Base-by-base conservation (phyloP, 441 rosid genomes). In the Raphanus hybrid region DNA sequence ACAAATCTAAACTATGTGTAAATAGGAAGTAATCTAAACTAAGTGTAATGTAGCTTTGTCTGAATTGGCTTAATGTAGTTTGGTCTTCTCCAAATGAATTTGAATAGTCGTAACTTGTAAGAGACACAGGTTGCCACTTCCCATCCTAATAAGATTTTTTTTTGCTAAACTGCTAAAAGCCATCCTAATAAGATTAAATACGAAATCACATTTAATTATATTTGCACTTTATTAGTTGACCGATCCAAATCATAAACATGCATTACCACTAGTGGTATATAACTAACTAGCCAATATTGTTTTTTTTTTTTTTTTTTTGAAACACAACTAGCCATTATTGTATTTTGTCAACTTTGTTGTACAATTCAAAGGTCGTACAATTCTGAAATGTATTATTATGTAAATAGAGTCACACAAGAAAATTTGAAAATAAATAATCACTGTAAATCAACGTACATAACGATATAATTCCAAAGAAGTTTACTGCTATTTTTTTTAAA, bases 91-190 rank as follows among this genome's bases (percentile, higher is more conserved):
- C 34, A 29, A 29, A 4, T 29, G 70, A 52, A 27, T 63, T 0
- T 63, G 71, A 39, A 1, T 52, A 55, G 78, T 73, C 75, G 82
- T 79, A 5, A 29, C 26, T 23, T 0, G 26, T 23, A 5, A 29
- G 41, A 34, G 29, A 74, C 63, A 63, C 74, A 74, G 1, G 71
- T 78, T 68, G 70, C 78, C 34, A 78, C 75, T 73, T 78, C 75
- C 78, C 70, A 29, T 29, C 34, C 4, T 29, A 29, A 3, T 29
- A 29, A 3, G 34, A 29, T 5, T 29, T 3, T 29, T 20, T 23
- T 23, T 23, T 1, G 26, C 26, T 23, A 23, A 23, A 23, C 2
- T 23, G 26, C 26, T 23, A 23, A 23, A 23, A 23, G 26, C 78
- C 70, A 29, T 29, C 34, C 4, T 29, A 29, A 3, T 29, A 29